Evolutionary conservation across 768 basidiomycete species (phyloP).

Genomic region (Psilocybe azurescens): DNA sequence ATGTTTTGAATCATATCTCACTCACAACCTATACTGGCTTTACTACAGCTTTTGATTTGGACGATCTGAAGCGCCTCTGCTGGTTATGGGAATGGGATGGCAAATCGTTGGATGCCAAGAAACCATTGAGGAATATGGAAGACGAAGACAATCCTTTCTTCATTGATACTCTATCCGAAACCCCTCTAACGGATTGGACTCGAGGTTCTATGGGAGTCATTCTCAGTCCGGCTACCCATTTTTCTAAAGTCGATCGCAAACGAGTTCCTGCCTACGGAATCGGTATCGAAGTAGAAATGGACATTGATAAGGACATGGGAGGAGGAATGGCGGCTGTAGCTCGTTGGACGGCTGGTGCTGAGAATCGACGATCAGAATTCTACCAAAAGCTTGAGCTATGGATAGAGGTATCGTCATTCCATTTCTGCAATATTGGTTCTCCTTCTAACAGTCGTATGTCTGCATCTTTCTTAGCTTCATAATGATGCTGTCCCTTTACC

Average conservation of each 20-base stretch:
- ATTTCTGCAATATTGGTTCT: not conserved
- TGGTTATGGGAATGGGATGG: slow-evolving; percentile 93
- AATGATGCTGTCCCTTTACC: slow-evolving; percentile 48
- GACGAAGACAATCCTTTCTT: slow-evolving; percentile 81
- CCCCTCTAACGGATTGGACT: slow-evolving; percentile 67
- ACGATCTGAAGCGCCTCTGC: slow-evolving; percentile 77
- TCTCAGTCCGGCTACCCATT: slow-evolving; percentile 73
- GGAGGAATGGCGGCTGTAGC: slow-evolving; percentile 91
- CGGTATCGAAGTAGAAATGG: slow-evolving; percentile 87
- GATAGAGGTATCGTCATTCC: slow-evolving; percentile 52
- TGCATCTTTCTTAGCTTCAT: slow-evolving; percentile 52
- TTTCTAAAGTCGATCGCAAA: slow-evolving; percentile 66
- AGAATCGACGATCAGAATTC: slow-evolving; percentile 63
- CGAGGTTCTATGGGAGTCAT: slow-evolving; percentile 84
- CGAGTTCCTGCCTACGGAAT: slow-evolving; percentile 83
- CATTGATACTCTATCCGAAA: slow-evolving; percentile 34
- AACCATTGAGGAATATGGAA: slow-evolving; percentile 4
- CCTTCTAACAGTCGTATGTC: slow-evolving; percentile 4
- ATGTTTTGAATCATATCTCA: slow-evolving; percentile 80
- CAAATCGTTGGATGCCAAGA: slow-evolving; percentile 31
- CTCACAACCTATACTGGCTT: slow-evolving; percentile 72
- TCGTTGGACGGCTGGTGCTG: slow-evolving; percentile 79
- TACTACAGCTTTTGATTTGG: slow-evolving; percentile 63
- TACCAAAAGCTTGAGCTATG: slow-evolving; percentile 65
- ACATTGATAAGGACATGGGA: slow-evolving; percentile 79